Conservation (phyloP, 169 alveolate species). For the Plasmodium fragile region DNA sequence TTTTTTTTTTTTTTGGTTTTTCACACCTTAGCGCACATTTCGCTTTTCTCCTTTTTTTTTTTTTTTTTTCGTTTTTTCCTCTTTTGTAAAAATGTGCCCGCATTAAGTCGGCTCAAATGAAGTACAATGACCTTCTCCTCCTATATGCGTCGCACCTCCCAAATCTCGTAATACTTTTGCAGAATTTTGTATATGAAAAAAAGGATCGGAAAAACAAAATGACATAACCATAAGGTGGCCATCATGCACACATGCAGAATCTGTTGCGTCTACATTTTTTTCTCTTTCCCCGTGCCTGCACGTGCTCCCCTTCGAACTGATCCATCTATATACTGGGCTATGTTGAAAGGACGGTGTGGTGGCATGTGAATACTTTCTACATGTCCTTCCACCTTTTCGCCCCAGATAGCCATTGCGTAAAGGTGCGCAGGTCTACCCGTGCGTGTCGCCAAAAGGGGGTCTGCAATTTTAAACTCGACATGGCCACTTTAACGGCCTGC, state of each 20-base stretch:
- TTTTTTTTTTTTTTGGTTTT: too few relatives aligned
- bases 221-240: neutral
- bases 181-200: too few relatives aligned
- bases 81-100: neutral
- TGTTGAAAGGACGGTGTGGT: neutral
- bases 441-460: neutral
- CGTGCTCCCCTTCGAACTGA: neutral
- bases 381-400: neutral
- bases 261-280: neutral
- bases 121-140: neutral
- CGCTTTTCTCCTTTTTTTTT: neutral
- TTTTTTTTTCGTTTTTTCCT: too few relatives aligned
- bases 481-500: slow-evolving; percentile 22
- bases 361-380: neutral
- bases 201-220: neutral
- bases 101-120: neutral
- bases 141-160: neutral
- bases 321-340: neutral
- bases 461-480: neutral
- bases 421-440: neutral
- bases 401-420: neutral
- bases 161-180: neutral
- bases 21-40: neutral
- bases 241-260: neutral
- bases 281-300: neutral